Percentiles rank a stretch among this genome's conserved stretches.
phyloP scores from a whole-genome alignment of 805 yeast species.

The Maudiozyma barnettii region DNA sequence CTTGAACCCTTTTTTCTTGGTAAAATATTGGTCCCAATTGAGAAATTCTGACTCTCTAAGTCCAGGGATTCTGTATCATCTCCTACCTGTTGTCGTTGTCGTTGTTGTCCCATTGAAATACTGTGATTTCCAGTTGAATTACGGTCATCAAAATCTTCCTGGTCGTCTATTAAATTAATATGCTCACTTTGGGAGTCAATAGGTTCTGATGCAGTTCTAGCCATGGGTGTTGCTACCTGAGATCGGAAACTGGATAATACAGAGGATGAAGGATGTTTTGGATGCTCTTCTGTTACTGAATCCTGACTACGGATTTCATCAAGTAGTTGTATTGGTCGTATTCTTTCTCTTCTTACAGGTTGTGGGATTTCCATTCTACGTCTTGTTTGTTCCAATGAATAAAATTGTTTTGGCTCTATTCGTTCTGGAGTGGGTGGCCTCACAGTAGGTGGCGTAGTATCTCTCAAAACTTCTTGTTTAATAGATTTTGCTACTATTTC shows the following conservation, averaged over 20 bases:
- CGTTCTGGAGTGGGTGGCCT: neutral
- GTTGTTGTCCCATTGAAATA: neutral
- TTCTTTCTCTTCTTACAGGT: neutral
- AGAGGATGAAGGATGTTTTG: neutral
- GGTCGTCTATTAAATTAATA: neutral
- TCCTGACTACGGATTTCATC: neutral
- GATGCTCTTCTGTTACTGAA: no score
- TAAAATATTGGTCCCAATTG: constrained; percentile 1
- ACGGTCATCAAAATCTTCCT: neutral
- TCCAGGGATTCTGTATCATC: neutral
- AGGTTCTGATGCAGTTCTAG: neutral
- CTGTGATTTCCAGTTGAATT: neutral
- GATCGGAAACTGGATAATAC: neutral
- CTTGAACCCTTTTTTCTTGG: constrained; percentile 1
- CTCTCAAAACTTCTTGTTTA: constrained; percentile 1
- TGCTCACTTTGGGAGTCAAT: neutral
- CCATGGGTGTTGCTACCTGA: neutral
- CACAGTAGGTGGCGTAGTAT: neutral
- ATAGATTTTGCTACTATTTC: neutral
- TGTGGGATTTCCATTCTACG: neutral
- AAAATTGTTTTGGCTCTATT: neutral
- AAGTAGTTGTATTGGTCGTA: neutral
- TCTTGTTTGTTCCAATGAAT: neutral
- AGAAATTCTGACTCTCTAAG: neutral
- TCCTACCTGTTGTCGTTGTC: neutral